These are phyloP conservation scores for Triticum monococcum DNA, from an alignment of 176 grass and related monocot genomes.

Conservation along the genomic window DNA sequence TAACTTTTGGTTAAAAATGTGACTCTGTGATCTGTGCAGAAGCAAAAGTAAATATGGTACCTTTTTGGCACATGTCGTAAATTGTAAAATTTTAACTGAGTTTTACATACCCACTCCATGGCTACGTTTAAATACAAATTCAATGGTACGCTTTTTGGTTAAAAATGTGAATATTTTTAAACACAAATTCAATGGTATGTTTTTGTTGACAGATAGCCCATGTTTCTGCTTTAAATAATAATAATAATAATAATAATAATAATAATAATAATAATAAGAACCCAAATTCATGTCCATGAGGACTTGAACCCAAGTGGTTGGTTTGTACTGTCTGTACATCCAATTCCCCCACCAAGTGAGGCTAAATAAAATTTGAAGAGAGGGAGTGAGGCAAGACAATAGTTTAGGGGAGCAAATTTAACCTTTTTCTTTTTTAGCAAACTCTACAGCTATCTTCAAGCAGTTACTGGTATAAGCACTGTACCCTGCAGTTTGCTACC, in stretches of 20 bases:
- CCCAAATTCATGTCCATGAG: too few relatives aligned
- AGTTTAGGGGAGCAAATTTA: not conserved
- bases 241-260: too few relatives aligned
- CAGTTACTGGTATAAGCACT: not conserved
- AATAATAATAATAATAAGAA: too few relatives aligned
- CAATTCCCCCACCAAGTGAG: not conserved
- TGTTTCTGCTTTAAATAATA: too few relatives aligned
- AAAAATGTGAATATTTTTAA: too few relatives aligned
- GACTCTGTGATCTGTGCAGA: not conserved
- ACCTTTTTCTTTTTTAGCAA: not conserved
- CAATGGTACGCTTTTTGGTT: too few relatives aligned
- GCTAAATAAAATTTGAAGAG: not conserved
- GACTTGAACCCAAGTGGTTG: too few relatives aligned
- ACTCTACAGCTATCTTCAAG: not conserved
- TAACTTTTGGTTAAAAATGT: not conserved
- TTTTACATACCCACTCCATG: too few relatives aligned
- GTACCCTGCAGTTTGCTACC: not conserved
- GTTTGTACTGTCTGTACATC: too few relatives aligned
- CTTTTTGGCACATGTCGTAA: not conserved
- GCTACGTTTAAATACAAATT: not conserved
- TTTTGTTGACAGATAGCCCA: too few relatives aligned
- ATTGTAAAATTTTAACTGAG: not conserved
- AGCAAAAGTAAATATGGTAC: not conserved
- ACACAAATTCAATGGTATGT: too few relatives aligned
- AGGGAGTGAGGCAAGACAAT: not conserved